Conservation (phyloP, 2,329 filamentous ascomycete species). For the Colletotrichum zoysiae region DNA sequence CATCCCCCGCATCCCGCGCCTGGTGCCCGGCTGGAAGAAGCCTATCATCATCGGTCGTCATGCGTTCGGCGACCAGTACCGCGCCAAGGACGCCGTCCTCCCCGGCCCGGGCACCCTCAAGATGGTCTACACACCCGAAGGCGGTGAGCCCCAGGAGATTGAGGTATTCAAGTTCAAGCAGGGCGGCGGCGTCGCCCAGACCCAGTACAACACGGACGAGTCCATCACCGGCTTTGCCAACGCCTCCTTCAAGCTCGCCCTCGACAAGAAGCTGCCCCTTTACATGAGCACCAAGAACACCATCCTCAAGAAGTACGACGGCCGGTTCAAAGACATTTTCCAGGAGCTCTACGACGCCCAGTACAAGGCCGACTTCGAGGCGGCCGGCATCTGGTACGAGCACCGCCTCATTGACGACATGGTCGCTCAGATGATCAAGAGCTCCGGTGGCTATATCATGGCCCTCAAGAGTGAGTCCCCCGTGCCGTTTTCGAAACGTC, state of each 20-base stretch:
- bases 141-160: slow-evolving; percentile 84
- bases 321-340: slow-evolving; percentile 99
- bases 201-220: slow-evolving; percentile 98
- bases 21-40: slow-evolving; percentile 98
- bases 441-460: slow-evolving; percentile 94
- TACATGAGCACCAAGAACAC: slow-evolving; percentile 99
- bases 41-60: slow-evolving; percentile 99
- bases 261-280: slow-evolving; percentile 88
- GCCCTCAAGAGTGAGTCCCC: slow-evolving; percentile 89
- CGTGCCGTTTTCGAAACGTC: background rate
- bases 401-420: slow-evolving; percentile 99
- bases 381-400: slow-evolving; percentile 98
- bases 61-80: slow-evolving; percentile 98
- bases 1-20: slow-evolving; percentile 90
- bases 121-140: slow-evolving; percentile 93
- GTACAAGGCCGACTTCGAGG: slow-evolving; percentile 91
- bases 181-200: slow-evolving; percentile 87
- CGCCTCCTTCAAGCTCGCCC: slow-evolving; percentile 94
- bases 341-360: slow-evolving; percentile 91
- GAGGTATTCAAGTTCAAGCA: slow-evolving; percentile 92
- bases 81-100: slow-evolving; percentile 91
- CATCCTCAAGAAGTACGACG: slow-evolving; percentile 98
- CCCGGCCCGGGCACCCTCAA: slow-evolving; percentile 87
- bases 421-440: slow-evolving; percentile 99
- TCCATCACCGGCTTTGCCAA: slow-evolving; percentile 96